A percentile compares a stretch with the other conserved stretches of the same genome.
Conservation (phyloP, 352 stramenopile species). For the Globisporangium barbulae region DNA sequence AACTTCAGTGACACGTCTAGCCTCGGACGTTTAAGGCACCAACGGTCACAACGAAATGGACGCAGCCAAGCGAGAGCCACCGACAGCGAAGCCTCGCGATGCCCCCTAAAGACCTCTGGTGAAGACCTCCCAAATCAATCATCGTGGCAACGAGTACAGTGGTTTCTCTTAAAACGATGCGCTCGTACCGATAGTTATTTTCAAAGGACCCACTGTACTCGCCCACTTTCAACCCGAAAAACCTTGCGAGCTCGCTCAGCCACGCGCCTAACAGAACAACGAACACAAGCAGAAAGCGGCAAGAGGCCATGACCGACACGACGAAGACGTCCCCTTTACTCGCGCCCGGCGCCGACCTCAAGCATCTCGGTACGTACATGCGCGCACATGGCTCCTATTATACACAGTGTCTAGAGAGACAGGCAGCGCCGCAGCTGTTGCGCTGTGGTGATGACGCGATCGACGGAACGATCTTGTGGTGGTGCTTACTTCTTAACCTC, state of each 20-base stretch:
- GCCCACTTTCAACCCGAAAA: no score
- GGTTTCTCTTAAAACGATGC: no score
- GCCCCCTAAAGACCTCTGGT: no score
- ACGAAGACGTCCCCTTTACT: slow-evolving; percentile 36
- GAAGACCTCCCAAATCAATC: no score
- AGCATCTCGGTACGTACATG: slow-evolving; percentile 37
- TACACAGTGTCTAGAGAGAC: background rate
- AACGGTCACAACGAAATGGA: background rate
- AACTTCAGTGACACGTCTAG: background rate
- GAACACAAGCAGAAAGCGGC: background rate
- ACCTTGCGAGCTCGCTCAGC: no score
- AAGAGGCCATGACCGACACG: slow-evolving; percentile 30
- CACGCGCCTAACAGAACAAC: slow-evolving; percentile 8
- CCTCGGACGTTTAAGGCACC: background rate
- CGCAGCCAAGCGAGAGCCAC: background rate
- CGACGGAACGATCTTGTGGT: background rate
- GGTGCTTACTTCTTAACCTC: background rate
- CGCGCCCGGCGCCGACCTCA: slow-evolving; percentile 38
- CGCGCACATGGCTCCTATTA: background rate
- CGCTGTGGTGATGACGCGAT: background rate
- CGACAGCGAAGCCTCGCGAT: no score
- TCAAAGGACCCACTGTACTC: no score
- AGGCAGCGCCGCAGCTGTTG: background rate
- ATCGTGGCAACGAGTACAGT: no score
- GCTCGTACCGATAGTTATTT: no score